These are phyloP conservation scores for Simmondsia chinensis DNA, from an alignment of 148 eudicot species.

Conservation along the genomic window DNA sequence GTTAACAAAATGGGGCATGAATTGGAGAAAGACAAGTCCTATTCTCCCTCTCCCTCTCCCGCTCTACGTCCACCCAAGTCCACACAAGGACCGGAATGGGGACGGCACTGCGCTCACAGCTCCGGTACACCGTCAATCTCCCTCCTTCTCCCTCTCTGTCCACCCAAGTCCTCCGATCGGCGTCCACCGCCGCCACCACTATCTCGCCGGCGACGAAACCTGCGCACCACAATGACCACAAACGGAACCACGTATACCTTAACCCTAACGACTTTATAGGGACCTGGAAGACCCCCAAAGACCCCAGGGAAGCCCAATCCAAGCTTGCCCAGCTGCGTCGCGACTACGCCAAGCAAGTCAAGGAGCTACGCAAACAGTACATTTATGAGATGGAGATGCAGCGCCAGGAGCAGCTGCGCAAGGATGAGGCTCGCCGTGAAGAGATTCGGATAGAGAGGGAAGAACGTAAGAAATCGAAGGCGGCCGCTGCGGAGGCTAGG, in stretches of 20 bases:
- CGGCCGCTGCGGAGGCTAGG: conserved; percentile 33
- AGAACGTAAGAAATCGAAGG: conserved; percentile 40
- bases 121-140: too few species aligned
- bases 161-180: conserved; percentile 15
- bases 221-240: conserved; percentile 24
- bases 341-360: conserved; percentile 46
- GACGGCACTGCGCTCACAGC: too few species aligned
- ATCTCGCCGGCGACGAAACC: conserved; percentile 7
- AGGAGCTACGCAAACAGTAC: conserved; percentile 35
- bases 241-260: conserved; percentile 28
- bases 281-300: conserved; percentile 10
- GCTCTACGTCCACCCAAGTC: too few species aligned
- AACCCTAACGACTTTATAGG: conserved; percentile 27
- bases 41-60: too few species aligned
- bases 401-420: conserved; percentile 37
- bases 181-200: conserved; percentile 11
- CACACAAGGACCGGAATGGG: too few species aligned
- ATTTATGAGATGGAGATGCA: conserved; percentile 49
- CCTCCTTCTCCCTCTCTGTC: too few species aligned
- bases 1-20: too few species aligned
- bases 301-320: conserved; percentile 36
- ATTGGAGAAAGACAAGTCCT: too few species aligned
- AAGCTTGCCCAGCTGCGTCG: conserved; percentile 36
- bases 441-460: conserved; percentile 30
- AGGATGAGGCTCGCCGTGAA: conserved; percentile 41